phyloP scores from a whole-genome alignment of 108 stramenopile genomes.

The Schizochytrium sp. region DNA sequence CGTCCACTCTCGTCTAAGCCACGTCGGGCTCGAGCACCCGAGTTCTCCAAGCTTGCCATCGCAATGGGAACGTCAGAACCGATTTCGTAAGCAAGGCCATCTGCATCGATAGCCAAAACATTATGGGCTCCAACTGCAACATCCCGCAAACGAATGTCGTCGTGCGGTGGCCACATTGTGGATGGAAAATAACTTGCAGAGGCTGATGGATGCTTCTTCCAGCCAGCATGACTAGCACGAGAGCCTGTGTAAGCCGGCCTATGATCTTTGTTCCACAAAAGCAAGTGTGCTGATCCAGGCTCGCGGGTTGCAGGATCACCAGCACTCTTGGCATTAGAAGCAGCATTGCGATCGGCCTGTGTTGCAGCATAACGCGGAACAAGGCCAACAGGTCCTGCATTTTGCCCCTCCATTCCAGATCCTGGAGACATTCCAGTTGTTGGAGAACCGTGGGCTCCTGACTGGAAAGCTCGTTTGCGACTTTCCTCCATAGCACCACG shows the following conservation, averaged over 20 bases:
- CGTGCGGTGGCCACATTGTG: constrained; percentile 35
- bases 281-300: neutral
- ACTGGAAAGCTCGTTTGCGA: neutral
- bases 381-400: too few relatives aligned
- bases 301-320: neutral
- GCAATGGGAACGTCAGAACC: neutral
- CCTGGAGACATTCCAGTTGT: too few relatives aligned
- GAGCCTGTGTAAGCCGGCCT: constrained; percentile 30
- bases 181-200: constrained; percentile 12
- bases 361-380: too few relatives aligned
- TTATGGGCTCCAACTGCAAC: neutral
- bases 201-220: neutral
- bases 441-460: too few relatives aligned
- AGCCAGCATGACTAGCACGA: constrained; percentile 1
- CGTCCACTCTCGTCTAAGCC: constrained; percentile 8
- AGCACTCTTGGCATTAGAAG: neutral
- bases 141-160: neutral
- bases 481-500: neutral
- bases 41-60: neutral
- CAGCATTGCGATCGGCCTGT: neutral
- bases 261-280: constrained; percentile 14
- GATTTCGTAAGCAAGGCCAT: constrained; percentile 48
- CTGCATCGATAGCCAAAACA: constrained; percentile 4
- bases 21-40: constrained; percentile 1
- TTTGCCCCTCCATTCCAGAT: too few relatives aligned